These are phyloP conservation scores for Tripidium arundinaceum DNA, from an alignment of 202 grass and related monocot genomes.

Conservation along the genomic window DNA sequence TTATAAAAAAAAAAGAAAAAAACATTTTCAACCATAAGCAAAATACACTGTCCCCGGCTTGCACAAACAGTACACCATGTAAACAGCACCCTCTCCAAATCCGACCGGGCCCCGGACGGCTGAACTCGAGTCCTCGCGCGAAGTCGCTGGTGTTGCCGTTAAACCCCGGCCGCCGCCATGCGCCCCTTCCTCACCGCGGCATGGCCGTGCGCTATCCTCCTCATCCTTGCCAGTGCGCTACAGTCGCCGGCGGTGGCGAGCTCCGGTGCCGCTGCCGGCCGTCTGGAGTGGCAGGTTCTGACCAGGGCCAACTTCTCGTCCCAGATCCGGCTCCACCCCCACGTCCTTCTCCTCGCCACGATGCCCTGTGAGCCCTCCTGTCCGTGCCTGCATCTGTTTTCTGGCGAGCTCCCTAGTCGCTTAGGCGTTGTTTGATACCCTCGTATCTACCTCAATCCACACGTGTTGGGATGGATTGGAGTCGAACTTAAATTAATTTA, in stretches of 20 bases:
- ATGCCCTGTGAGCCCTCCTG: slow-evolving; percentile 64
- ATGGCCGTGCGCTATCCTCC: slow-evolving; percentile 35
- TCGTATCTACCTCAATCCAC: neutral
- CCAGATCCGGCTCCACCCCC: slow-evolving; percentile 70
- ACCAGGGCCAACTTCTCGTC: slow-evolving; percentile 80
- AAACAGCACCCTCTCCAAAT: neutral
- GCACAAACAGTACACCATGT: too few relatives aligned
- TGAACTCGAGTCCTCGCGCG: neutral
- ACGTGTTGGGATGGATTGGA: neutral
- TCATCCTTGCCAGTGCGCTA: slow-evolving; percentile 11
- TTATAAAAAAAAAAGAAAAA: too few relatives aligned
- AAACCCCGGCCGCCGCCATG: slow-evolving; percentile 30
- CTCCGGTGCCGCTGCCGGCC: slow-evolving; percentile 16
- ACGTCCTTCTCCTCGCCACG: slow-evolving; percentile 68
- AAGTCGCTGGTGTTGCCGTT: neutral
- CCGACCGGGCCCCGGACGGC: neutral
- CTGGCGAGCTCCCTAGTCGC: neutral
- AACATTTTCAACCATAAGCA: too few relatives aligned
- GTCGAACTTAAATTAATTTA: neutral
- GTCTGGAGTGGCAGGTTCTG: slow-evolving; percentile 59
- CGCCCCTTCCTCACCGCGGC: slow-evolving; percentile 17
- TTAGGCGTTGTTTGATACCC: too few relatives aligned
- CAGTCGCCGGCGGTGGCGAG: slow-evolving; percentile 10
- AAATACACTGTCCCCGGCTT: too few relatives aligned
- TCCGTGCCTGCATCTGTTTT: neutral